phyloP scores from a whole-genome alignment of 2,329 filamentous ascomycete genomes.

The Penicillium freii region DNA sequence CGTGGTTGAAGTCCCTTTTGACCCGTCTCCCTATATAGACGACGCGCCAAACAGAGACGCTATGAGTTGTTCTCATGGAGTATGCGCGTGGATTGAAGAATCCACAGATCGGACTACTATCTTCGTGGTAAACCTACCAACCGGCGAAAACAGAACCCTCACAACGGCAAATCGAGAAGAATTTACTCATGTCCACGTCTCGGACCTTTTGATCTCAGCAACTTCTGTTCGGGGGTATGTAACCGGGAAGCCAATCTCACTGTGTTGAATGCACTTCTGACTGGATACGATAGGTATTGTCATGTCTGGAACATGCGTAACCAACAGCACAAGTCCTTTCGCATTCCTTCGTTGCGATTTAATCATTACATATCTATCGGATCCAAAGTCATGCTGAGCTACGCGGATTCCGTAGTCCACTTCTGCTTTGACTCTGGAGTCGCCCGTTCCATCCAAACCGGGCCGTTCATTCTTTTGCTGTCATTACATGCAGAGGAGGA shows the following conservation, averaged over 20 bases:
- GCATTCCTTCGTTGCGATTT: conserved; percentile 25
- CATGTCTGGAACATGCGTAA: conserved; percentile 32
- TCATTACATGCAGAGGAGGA: conserved; percentile 17
- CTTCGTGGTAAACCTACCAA: conserved; percentile 4
- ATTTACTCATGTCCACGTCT: conserved; percentile 6
- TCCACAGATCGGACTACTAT: neutral
- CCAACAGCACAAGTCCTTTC: conserved; percentile 23
- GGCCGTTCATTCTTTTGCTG: conserved; percentile 12
- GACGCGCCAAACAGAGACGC: neutral
- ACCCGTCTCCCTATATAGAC: neutral
- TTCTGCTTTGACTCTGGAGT: conserved; percentile 21
- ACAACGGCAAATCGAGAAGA: conserved; percentile 16
- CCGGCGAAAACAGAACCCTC: neutral
- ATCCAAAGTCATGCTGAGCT: conserved; percentile 23
- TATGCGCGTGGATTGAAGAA: conserved; percentile 13
- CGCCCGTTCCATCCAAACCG: conserved; percentile 15
- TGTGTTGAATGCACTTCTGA: neutral
- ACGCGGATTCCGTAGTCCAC: conserved; percentile 21
- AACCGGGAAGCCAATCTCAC: neutral
- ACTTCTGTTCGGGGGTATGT: conserved; percentile 5
- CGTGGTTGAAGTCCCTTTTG: neutral
- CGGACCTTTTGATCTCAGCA: conserved; percentile 5
- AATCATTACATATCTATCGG: conserved; percentile 21
- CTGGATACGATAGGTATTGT: conserved; percentile 24
- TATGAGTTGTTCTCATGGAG: conserved; percentile 6